Base-by-base conservation (phyloP, 441 rosid genomes). In the Mallotus japonicus region DNA sequence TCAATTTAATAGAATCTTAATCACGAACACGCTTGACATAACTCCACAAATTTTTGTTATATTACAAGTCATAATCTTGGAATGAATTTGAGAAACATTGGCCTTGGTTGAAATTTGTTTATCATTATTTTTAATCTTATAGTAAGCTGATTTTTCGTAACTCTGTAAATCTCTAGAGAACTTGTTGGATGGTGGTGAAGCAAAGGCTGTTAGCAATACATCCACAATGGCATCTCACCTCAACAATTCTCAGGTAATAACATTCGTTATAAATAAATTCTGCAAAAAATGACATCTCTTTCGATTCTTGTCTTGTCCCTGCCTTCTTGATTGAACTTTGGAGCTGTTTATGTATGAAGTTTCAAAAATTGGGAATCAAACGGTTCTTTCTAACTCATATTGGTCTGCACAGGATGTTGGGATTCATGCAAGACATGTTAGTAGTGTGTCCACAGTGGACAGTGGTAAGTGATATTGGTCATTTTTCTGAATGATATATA, bases 371-470 rank as follows among this genome's bases (percentile, higher is more conserved):
- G 10, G 32, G 46, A 71, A 73, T 47, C 72, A 62, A 54, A 75
- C 70, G 56, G 57, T 47, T 40, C 79, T 77, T 8, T 63, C 24
- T 68, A 10, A 13, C 62, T 55, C 24, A 60, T 76, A 73, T 77
- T 82, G 75, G 77, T 66, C 73, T 74, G 62, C 67, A 19, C 80
- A 94, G 98, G 96, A 92, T 73, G 84, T 76, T 59, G 97, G 95
- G 70, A 60, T 88, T 83, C 99, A 92, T 84, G 97, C 98, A 58
- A 88, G 99, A 78, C 97, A 95, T 73, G 69, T 95, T 77, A 95
- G 98, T 73, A 91, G 86, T 66, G 92, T 88, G 63, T 92, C 99
- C 20, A 92, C 99, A 1, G 54, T 92, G 59, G 99, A 92, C 67
- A 95, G 98, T 75, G 99, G 99, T 91, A 83, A 76, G 89, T 62